Percentiles rank a stretch among this genome's conserved stretches.
phyloP scores from a whole-genome alignment of 805 yeast species.

The Candida silvicultrix region DNA sequence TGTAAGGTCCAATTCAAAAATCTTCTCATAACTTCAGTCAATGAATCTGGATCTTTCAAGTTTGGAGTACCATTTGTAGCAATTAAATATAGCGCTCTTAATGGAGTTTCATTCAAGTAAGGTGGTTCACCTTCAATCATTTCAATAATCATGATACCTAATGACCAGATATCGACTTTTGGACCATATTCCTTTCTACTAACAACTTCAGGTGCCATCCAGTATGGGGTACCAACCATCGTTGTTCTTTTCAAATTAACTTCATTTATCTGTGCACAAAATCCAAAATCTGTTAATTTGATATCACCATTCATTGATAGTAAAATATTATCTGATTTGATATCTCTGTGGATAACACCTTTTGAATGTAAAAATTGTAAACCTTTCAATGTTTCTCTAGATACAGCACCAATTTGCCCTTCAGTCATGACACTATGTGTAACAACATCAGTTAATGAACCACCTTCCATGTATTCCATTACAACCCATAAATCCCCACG shows the following conservation, averaged over 20 bases:
- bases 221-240: constrained; percentile 98
- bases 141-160: constrained; percentile 97
- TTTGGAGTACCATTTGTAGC: constrained; percentile 97
- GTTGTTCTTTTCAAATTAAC: constrained; percentile 85
- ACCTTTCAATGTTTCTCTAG: constrained; percentile 85
- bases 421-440: constrained; percentile 86
- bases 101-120: constrained; percentile 90
- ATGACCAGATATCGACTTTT: constrained; percentile 95
- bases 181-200: constrained; percentile 93
- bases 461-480: constrained; percentile 99
- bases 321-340: constrained; percentile 89
- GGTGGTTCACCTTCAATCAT: constrained; percentile 99
- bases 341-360: constrained; percentile 94
- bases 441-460: constrained; percentile 91
- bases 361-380: constrained; percentile 81
- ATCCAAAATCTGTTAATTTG: constrained; percentile 92
- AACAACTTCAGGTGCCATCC: constrained; percentile 99
- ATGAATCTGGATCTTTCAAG: constrained; percentile 78
- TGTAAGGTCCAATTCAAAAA: constrained; percentile 76
- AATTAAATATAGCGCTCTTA: constrained; percentile 87
- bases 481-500: constrained; percentile 90
- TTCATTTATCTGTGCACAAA: constrained; percentile 90
- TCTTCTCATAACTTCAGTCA: constrained; percentile 56
- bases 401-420: constrained; percentile 91
- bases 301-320: constrained; percentile 81